Evolutionary conservation across 2,329 filamentous ascomycete genomes (phyloP).

Genomic region (Monilinia fructicola): DNA sequence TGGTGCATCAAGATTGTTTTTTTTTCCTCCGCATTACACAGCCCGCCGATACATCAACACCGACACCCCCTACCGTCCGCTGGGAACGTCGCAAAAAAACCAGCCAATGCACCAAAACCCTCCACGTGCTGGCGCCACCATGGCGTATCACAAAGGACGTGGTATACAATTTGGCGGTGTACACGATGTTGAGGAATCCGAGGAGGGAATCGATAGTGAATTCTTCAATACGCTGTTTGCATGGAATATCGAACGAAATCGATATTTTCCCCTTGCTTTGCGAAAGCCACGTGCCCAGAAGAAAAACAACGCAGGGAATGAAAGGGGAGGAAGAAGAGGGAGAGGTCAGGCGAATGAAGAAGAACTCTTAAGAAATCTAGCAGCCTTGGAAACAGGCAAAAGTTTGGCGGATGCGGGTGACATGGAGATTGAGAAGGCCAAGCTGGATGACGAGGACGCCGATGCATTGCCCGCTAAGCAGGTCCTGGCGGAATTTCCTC

Average conservation of each 20-base stretch:
- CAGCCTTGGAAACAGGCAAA: slow-evolving; percentile 75
- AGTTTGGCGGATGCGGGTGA: slow-evolving; percentile 55
- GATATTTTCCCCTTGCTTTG: slow-evolving; percentile 82
- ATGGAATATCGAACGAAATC: slow-evolving; percentile 93
- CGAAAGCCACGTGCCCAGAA: slow-evolving; percentile 69
- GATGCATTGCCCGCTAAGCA: slow-evolving; percentile 55
- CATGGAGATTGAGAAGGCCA: slow-evolving; percentile 51
- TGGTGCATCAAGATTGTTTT: slow-evolving; percentile 93
- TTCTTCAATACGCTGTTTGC: slow-evolving; percentile 92
- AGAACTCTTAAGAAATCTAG: slow-evolving; percentile 82
- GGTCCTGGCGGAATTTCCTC: slow-evolving; percentile 79
- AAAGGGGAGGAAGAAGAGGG: slow-evolving; percentile 62
- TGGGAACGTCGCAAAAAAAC: slow-evolving; percentile 94
- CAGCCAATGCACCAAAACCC: slow-evolving; percentile 86
- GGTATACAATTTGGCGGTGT: slow-evolving; percentile 94
- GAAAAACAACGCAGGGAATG: slow-evolving; percentile 58
- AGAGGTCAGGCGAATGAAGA: slow-evolving; percentile 88
- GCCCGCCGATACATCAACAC: slow-evolving; percentile 66
- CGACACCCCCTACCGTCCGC: slow-evolving; percentile 68
- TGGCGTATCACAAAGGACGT: slow-evolving; percentile 90
- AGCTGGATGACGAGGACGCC: slow-evolving; percentile 50
- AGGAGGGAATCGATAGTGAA: slow-evolving; percentile 94
- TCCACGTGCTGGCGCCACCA: slow-evolving; percentile 81
- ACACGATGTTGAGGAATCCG: slow-evolving; percentile 85
- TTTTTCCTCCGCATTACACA: slow-evolving; percentile 85